Evolutionary conservation across 768 basidiomycete genomes (phyloP).

Genomic region (Favolaschia claudopus): DNA sequence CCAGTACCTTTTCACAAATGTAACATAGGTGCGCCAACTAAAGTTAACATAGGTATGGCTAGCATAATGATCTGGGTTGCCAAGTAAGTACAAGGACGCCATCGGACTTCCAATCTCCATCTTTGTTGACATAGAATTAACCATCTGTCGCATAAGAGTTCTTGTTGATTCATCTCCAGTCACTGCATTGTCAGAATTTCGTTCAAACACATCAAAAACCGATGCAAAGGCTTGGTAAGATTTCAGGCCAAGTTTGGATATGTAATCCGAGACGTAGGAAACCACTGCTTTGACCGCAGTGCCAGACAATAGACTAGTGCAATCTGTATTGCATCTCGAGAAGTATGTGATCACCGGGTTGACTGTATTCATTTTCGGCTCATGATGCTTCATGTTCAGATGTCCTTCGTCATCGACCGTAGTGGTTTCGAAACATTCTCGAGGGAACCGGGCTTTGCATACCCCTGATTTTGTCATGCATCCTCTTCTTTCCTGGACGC

Average conservation of each 20-base stretch:
- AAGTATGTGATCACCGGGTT: background rate
- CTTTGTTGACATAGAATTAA: slow-evolving; percentile 24
- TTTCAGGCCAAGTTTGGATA: slow-evolving; percentile 4
- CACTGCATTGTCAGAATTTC: slow-evolving; percentile 19
- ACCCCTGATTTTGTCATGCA: slow-evolving; percentile 8
- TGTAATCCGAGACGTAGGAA: slow-evolving; percentile 1
- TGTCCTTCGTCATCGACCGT: slow-evolving; percentile 27
- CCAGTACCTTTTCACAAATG: background rate
- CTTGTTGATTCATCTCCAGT: slow-evolving; percentile 23
- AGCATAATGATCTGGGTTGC: slow-evolving; percentile 43
- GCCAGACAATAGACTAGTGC: slow-evolving; percentile 2
- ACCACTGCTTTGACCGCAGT: slow-evolving; percentile 12
- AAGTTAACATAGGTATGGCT: slow-evolving; percentile 38
- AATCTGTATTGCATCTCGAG: background rate
- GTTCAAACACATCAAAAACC: slow-evolving; percentile 14
- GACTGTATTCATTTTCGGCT: background rate
- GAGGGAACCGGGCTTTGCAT: slow-evolving; percentile 36
- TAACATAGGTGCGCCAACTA: slow-evolving; percentile 36
- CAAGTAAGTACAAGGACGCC: slow-evolving; percentile 39
- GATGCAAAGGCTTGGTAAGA: slow-evolving; percentile 7
- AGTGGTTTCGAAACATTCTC: slow-evolving; percentile 16
- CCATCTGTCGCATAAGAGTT: slow-evolving; percentile 9
- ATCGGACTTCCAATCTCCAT: slow-evolving; percentile 43
- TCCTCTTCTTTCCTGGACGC: background rate
- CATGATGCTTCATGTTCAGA: slow-evolving; percentile 1